Evolutionary conservation across 1,139 yeast species (phyloP), one percentile per base, ranked within the genome.

Genomic region (Yamadazyma kanchanaburiensis): DNA sequence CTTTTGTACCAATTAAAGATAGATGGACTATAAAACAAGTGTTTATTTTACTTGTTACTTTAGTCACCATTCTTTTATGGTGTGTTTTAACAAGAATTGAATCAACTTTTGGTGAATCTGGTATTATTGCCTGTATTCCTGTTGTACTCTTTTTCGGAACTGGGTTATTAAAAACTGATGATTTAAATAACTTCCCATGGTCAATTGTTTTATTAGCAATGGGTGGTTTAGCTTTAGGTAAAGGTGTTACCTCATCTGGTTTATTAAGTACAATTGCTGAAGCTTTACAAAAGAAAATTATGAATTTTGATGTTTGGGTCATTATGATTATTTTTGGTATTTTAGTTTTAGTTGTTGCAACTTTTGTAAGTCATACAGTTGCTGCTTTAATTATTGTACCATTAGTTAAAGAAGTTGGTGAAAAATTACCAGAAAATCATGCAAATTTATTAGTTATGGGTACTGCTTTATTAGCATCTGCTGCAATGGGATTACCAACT

Each of bases 151-250:
- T 89, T 50, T 89, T 88, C 48, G 96, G 96, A 15, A 76, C 95
- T 0, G 96, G 96, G 2, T 58, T 88, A 24, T 61, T 89, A 38
- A 77, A 82, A 24, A 78, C 84, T 9, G 94, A 86, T 33, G 97
- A 89, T 52, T 84, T 89, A 53, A 89, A 89, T 60, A 87, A 84
- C 51, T 89, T 84, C 60, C 79, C 95, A 40, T 89, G 97, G 97
- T 82, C 91, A 1, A 89, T 89, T 47, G 88, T 89, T 12, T 75
- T 89, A 34, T 69, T 89, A 42, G 96, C 96, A 5, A 88, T 88
- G 96, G 97, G 97, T 33, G 97, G 97, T 46, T 73, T 87, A 38
- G 94, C 96, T 1, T 67, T 89, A 25, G 97, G 97, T 37, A 85
- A 83, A 53, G 96, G 94, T 1, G 94, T 89, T 5, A 75, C 91